phyloP scores from a whole-genome alignment of 2,329 filamentous ascomycete genomes.

The Monilinia fructigena region DNA sequence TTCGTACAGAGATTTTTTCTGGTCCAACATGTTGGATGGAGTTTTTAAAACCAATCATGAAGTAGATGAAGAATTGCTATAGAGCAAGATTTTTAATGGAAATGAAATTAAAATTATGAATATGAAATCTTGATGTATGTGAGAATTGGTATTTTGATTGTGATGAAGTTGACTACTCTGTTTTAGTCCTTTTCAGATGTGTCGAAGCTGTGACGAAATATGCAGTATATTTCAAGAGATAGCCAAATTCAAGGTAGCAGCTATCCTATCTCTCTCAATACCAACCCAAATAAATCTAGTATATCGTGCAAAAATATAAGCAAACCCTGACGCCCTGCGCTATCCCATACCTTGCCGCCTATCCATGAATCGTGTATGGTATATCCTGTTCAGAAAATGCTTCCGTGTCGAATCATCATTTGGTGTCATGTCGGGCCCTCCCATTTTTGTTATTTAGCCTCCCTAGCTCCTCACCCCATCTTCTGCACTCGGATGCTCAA shows the following conservation, averaged over 20 bases:
- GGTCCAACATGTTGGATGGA: constrained; percentile 16
- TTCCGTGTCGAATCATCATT: background rate
- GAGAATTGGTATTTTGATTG: background rate
- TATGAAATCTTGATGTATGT: background rate
- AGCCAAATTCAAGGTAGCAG: background rate
- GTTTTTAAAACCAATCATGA: constrained; percentile 19
- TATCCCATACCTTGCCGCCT: background rate
- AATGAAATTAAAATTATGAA: constrained; percentile 16
- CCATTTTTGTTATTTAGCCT: background rate
- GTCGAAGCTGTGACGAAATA: background rate
- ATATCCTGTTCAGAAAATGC: background rate
- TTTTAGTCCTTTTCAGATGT: background rate
- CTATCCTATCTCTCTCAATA: background rate
- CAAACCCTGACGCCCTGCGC: background rate
- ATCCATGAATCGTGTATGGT: background rate
- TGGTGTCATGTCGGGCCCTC: background rate
- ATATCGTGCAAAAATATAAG: background rate
- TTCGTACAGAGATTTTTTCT: constrained; percentile 16
- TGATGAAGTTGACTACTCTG: background rate
- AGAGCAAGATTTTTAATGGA: constrained; percentile 18
- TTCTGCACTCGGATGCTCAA: constrained; percentile 35
- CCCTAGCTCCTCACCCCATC: background rate
- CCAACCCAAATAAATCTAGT: background rate
- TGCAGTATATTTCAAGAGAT: background rate
- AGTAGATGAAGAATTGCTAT: constrained; percentile 18